Base-by-base conservation (phyloP, 805 yeast species). In the Wickerhamomyces sydowiorum region DNA sequence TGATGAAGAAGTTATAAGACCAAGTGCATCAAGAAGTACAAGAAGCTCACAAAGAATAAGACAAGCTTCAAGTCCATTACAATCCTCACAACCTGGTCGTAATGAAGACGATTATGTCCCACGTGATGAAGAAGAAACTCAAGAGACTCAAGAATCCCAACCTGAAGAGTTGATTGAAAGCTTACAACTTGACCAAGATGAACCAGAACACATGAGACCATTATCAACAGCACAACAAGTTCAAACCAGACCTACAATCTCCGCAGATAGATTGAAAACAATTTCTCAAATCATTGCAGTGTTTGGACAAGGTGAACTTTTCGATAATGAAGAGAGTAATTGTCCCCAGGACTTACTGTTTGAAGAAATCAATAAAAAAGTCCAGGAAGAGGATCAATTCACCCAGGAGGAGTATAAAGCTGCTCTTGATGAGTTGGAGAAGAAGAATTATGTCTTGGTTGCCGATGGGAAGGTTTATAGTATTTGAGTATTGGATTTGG, bases 381-480 rank as follows among this genome's bases (percentile, higher is more conserved):
- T 73, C 49, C 63, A 68, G 7, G 73, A 67, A 39, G 81, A 73
- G 44, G 78, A 75, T n/a, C 64, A 62, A 31, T 75, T 66, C 44
- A 64, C 65, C 9, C 60, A 56, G 5, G 65, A 59, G 5, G 80
- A 73, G 50, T 75, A 70, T 36, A 50, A 59, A 13, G 68, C 67
- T 23, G 79, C 76, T 29, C 52, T 74, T 36, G 52, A 52, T 17
- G 52, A 62, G n/a, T 57, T 76, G 66, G 69, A 66, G 20, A 63
- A 59, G 3, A 67, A 68, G 43, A 73, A 75, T 43, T 66, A 72
- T 33, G 44, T 76, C 37, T 70, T 74, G 76, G 53, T 67, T 19
- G 65, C 75, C 9, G 80, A 72, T 22, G 73, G 66, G 23, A 65
- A 65, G 46, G 68, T 75, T 18, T 75, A 74, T 72, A 68, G 67